Percentiles rank a stretch among this genome's conserved stretches.
These are phyloP conservation scores for Helotiales sp. DNA, from an alignment of 2,329 filamentous ascomycete genomes.

Conservation along the genomic window DNA sequence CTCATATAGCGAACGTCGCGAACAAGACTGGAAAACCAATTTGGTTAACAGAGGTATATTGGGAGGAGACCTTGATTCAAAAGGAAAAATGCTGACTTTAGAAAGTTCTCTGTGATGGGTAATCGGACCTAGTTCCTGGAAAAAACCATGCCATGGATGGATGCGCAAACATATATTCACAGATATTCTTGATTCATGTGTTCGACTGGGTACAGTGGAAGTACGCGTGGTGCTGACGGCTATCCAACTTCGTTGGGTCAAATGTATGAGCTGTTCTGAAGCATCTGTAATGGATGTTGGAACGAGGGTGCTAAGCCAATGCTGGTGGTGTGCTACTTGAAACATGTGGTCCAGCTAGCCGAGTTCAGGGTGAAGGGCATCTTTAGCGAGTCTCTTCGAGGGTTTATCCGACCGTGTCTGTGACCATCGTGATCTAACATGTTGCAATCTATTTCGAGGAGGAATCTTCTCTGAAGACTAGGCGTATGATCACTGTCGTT, in stretches of 20 bases:
- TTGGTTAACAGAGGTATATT: conserved; percentile 1
- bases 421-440: too few species aligned
- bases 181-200: conserved; percentile 4
- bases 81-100: not conserved
- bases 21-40: not conserved
- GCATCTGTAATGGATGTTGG: not conserved
- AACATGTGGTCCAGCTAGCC: not conserved
- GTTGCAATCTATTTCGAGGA: too few species aligned
- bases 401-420: too few species aligned
- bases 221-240: not conserved
- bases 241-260: not conserved
- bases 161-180: not conserved
- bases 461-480: too few species aligned
- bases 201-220: not conserved
- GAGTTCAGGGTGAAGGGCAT: too few species aligned
- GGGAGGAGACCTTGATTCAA: not conserved
- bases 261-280: not conserved
- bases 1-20: not conserved
- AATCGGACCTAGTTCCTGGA: not conserved
- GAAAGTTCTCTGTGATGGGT: not conserved
- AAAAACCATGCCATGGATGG: not conserved
- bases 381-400: too few species aligned
- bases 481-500: too few species aligned
- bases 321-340: not conserved
- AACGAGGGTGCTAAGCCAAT: not conserved